phyloP scores from a whole-genome alignment of 306 rosid genomes.

The Medicago arabica region DNA sequence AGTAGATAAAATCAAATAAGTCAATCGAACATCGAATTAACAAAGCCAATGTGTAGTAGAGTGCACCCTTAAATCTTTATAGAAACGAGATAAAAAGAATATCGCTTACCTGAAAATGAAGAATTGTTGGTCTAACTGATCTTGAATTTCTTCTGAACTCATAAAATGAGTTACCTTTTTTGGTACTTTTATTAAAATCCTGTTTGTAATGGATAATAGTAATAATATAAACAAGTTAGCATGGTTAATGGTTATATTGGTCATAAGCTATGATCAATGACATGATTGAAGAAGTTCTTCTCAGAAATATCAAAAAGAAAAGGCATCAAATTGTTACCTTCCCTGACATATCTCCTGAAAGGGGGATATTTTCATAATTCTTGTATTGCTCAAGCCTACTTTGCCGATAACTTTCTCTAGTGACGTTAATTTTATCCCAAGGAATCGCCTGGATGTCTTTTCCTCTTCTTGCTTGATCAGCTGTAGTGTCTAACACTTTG shows the following conservation, averaged over 20 bases:
- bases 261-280: slow-evolving; percentile 7
- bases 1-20: not conserved
- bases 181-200: slow-evolving; percentile 58
- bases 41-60: slow-evolving; percentile 23
- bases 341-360: slow-evolving; percentile 68
- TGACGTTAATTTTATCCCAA: slow-evolving; percentile 47
- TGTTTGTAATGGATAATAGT: slow-evolving; percentile 31
- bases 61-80: slow-evolving; percentile 1
- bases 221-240: not conserved
- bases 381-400: slow-evolving; percentile 84
- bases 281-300: too few relatives aligned
- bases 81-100: slow-evolving; percentile 16
- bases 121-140: slow-evolving; percentile 83
- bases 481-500: slow-evolving; percentile 40
- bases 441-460: slow-evolving; percentile 55
- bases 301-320: not conserved
- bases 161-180: slow-evolving; percentile 64
- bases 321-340: slow-evolving; percentile 55
- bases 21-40: not conserved
- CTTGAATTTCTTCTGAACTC: slow-evolving; percentile 71
- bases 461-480: slow-evolving; percentile 53
- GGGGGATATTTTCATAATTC: slow-evolving; percentile 79
- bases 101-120: slow-evolving; percentile 76
- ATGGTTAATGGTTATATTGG: not conserved
- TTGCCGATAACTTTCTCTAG: slow-evolving; percentile 60